A percentile compares a stretch with the other conserved stretches of the same genome.
phyloP scores from a whole-genome alignment of 257 asterid genomes.

The Echites panduratus region DNA sequence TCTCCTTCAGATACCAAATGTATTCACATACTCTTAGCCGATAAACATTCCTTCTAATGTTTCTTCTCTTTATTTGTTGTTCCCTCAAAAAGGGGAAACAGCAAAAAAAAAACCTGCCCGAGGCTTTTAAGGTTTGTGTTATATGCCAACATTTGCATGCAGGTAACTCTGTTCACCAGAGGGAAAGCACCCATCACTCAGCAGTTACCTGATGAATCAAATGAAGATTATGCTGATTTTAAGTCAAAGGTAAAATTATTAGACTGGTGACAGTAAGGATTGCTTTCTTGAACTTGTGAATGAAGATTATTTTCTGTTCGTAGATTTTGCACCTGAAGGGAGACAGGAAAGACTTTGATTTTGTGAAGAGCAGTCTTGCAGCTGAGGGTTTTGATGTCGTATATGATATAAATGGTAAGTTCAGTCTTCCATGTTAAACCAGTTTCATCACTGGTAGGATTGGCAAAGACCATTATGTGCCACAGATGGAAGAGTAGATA shows the following conservation, averaged over 20 bases:
- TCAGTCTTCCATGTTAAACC: neutral
- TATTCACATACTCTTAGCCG: neutral
- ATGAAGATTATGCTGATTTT: slow-evolving; percentile 64
- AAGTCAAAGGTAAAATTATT: slow-evolving; percentile 52
- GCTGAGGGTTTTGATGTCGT: slow-evolving; percentile 91
- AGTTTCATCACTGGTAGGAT: neutral
- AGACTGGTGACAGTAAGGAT: neutral
- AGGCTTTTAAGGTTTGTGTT: neutral
- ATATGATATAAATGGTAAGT: slow-evolving; percentile 86
- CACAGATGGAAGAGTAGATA: neutral
- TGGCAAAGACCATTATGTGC: neutral
- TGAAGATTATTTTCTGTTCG: slow-evolving; percentile 1
- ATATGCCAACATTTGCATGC: slow-evolving; percentile 10
- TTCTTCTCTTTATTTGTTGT: neutral
- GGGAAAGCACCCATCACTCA: slow-evolving; percentile 94
- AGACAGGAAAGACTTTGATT: slow-evolving; percentile 82
- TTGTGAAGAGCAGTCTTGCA: slow-evolving; percentile 85
- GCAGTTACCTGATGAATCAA: slow-evolving; percentile 90
- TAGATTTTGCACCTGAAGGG: slow-evolving; percentile 93
- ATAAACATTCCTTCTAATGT: no score
- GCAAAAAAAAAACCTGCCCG: neutral
- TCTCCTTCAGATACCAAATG: neutral
- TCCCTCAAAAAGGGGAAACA: no score
- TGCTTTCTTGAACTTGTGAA: neutral
- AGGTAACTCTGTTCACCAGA: slow-evolving; percentile 96